Conservation (phyloP, 2,329 filamentous ascomycete species). For the Colletotrichum costaricense region DNA sequence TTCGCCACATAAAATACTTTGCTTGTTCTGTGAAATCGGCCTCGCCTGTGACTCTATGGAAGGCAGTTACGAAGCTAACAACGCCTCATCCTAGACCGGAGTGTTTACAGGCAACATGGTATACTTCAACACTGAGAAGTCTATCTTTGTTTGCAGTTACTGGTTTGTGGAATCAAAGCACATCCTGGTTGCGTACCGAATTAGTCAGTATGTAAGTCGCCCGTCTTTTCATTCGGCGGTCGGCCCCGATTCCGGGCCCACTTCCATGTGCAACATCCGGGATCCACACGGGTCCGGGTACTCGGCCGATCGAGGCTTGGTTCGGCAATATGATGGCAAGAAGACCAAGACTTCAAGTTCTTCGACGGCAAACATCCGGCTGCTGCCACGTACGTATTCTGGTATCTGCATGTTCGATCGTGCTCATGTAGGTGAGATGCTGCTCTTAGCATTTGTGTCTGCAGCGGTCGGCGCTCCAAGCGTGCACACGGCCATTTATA, state of each 20-base stretch:
- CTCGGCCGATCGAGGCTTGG: background rate
- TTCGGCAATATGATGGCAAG: background rate
- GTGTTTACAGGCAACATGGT: too few relatives aligned
- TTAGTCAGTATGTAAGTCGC: background rate
- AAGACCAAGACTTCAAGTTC: background rate
- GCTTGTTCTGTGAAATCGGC: background rate
- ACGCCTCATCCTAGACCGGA: too few relatives aligned
- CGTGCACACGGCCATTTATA: background rate
- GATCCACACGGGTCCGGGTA: background rate
- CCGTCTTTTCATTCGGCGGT: too few relatives aligned
- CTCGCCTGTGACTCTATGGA: too few relatives aligned
- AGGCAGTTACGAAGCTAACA: too few relatives aligned
- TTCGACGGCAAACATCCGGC: background rate
- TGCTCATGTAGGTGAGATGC: background rate
- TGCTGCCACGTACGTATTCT: background rate
- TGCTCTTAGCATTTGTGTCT: background rate
- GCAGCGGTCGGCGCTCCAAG: background rate
- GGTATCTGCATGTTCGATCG: background rate
- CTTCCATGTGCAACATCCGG: background rate
- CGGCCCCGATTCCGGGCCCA: background rate
- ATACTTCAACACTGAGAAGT: too few relatives aligned
- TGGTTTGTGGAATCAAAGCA: too few relatives aligned
- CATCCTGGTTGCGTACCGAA: too few relatives aligned
- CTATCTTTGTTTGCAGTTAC: too few relatives aligned
- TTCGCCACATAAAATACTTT: slow-evolving; percentile 1